phyloP scores from a whole-genome alignment of 2,329 filamentous ascomycete genomes.

The Pleoardoris graminearum region DNA sequence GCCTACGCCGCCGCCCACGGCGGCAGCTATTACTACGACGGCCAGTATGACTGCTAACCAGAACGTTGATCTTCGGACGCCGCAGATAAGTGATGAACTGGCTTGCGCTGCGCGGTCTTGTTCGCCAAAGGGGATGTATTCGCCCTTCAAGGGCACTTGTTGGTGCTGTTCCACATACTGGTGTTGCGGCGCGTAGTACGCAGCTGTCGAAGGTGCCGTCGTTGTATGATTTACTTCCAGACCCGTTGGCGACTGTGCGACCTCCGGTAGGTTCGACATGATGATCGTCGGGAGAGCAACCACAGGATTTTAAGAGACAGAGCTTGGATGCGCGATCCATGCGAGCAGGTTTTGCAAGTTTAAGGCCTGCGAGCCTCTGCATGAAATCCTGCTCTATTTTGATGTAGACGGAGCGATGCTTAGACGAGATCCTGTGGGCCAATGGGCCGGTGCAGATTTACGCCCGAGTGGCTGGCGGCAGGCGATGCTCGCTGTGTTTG shows the following conservation, averaged over 20 bases:
- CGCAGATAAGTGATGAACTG: background rate
- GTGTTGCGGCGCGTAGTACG: background rate
- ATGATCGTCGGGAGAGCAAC: background rate
- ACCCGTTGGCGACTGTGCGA: background rate
- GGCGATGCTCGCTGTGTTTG: background rate
- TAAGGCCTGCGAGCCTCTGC: background rate
- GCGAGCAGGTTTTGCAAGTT: background rate
- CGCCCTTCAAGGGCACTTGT: background rate
- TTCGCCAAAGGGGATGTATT: background rate
- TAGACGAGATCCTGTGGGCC: background rate
- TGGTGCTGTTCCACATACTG: background rate
- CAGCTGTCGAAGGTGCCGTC: background rate
- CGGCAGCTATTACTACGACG: slow-evolving; percentile 2
- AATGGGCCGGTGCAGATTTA: background rate
- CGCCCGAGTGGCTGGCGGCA: background rate
- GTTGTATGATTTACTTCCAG: slow-evolving; percentile 2
- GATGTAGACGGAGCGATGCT: background rate
- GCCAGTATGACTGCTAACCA: slow-evolving; percentile 3
- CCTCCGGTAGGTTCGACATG: slow-evolving; percentile 1
- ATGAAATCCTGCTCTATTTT: background rate
- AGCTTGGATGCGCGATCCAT: background rate
- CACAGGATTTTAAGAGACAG: background rate
- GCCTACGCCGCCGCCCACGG: slow-evolving; percentile 11
- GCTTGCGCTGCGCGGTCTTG: background rate
- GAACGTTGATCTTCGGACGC: slow-evolving; percentile 4